Percentiles rank a stretch among this genome's conserved stretches.
phyloP scores from a whole-genome alignment of 2,329 filamentous ascomycete species.

The Pseudocercospora vitis region DNA sequence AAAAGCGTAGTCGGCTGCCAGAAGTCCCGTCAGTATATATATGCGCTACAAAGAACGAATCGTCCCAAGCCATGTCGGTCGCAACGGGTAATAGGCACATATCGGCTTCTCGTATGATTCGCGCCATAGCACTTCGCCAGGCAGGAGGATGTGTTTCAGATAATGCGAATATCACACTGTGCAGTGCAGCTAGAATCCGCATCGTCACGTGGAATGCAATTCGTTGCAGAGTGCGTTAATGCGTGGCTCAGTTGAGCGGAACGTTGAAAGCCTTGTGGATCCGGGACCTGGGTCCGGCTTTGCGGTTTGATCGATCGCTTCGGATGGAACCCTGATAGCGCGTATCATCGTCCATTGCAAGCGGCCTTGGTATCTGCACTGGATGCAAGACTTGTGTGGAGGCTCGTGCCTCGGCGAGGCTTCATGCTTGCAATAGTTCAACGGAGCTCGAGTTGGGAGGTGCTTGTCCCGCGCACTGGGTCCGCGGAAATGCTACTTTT shows the following conservation, averaged over 20 bases:
- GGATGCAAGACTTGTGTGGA: background rate
- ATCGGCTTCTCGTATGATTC: slow-evolving; percentile 12
- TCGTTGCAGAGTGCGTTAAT: background rate
- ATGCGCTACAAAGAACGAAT: background rate
- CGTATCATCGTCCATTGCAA: background rate
- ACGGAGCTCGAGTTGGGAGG: no score
- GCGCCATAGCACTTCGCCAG: slow-evolving; percentile 6
- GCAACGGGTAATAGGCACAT: background rate
- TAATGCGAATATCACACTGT: slow-evolving; percentile 1
- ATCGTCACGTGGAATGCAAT: background rate
- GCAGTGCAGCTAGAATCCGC: background rate
- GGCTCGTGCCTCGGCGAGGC: background rate
- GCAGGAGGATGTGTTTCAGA: slow-evolving; percentile 14
- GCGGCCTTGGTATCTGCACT: background rate
- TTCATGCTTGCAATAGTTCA: background rate
- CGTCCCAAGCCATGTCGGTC: background rate
- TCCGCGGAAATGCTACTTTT: no score
- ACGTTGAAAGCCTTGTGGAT: background rate
- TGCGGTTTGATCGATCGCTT: background rate
- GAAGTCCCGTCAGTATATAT: background rate
- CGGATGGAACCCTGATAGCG: background rate
- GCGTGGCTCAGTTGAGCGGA: background rate
- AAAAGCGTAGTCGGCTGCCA: slow-evolving; percentile 2
- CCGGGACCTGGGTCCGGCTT: background rate
- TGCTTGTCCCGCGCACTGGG: no score